Evolutionary conservation across 2,329 filamentous ascomycete genomes (phyloP).

Genomic region (Hymenoscyphus fructigenus): DNA sequence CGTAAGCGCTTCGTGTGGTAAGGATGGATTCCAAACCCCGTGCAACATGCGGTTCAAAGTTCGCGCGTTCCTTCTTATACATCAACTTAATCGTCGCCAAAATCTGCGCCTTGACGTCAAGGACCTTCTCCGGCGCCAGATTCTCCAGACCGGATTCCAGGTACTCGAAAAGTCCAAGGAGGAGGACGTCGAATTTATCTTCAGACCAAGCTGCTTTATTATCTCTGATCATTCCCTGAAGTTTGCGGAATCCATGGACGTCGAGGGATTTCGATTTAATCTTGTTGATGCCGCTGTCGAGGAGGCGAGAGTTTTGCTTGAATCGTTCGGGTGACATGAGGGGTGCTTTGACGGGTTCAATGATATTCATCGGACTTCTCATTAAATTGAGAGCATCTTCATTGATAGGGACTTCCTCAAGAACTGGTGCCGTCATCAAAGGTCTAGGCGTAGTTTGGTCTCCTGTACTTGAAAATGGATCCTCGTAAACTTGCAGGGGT

Average conservation of each 20-base stretch:
- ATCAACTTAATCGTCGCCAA: slow-evolving; percentile 72
- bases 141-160: slow-evolving; percentile 61
- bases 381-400: slow-evolving; percentile 42
- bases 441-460: slow-evolving; percentile 49
- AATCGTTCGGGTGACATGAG: slow-evolving; percentile 50
- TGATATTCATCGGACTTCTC: slow-evolving; percentile 21
- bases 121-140: slow-evolving; percentile 61
- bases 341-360: slow-evolving; percentile 23
- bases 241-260: slow-evolving; percentile 75
- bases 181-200: slow-evolving; percentile 66
- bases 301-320: slow-evolving; percentile 59
- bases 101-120: slow-evolving; percentile 73
- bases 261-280: slow-evolving; percentile 72
- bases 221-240: slow-evolving; percentile 72
- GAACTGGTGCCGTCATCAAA: slow-evolving; percentile 47
- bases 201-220: slow-evolving; percentile 62
- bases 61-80: slow-evolving; percentile 64
- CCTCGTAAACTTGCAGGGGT: slow-evolving; percentile 57
- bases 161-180: slow-evolving; percentile 69
- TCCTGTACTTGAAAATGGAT: slow-evolving; percentile 52
- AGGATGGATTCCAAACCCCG: slow-evolving; percentile 67
- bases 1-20: slow-evolving; percentile 63
- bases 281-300: slow-evolving; percentile 73
- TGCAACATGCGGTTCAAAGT: slow-evolving; percentile 66
- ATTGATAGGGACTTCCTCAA: slow-evolving; percentile 61